These are phyloP conservation scores for Phyllosticta ampelicida DNA, from an alignment of 2,329 filamentous ascomycete species.

Conservation along the genomic window DNA sequence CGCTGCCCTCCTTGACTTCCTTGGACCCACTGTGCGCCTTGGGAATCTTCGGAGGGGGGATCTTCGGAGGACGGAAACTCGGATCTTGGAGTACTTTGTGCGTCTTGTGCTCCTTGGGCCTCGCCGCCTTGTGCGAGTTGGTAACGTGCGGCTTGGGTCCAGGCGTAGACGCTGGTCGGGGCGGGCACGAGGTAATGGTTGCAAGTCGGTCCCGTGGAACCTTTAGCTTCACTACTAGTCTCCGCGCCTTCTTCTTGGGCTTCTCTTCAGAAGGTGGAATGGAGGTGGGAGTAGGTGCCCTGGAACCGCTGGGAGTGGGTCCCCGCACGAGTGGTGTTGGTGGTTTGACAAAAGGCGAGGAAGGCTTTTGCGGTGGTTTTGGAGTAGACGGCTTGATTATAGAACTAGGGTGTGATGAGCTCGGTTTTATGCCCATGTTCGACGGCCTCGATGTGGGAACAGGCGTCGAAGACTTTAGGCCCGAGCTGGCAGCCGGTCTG, in stretches of 20 bases:
- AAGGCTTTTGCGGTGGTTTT: neutral
- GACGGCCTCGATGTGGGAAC: neutral
- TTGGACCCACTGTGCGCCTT: neutral
- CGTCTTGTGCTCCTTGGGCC: neutral
- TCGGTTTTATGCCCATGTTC: neutral
- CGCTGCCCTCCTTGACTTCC: neutral
- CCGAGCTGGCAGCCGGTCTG: neutral
- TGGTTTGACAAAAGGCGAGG: neutral
- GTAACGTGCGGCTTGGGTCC: neutral
- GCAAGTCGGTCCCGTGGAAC: neutral
- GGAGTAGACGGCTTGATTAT: neutral
- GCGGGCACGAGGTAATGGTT: neutral
- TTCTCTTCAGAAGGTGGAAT: neutral
- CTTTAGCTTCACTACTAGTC: slow-evolving; percentile 6
- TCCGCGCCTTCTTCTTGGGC: neutral
- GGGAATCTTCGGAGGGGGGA: neutral
- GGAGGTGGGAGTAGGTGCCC: slow-evolving; percentile 7
- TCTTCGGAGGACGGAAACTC: neutral
- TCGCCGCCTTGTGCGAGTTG: neutral
- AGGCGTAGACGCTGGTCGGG: neutral
- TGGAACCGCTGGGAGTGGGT: slow-evolving; percentile 5
- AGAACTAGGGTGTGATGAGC: neutral
- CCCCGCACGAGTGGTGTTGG: neutral
- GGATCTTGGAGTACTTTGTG: neutral
- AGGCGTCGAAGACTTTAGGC: neutral